Evolutionary conservation across 1,284 basidiomycete genomes (phyloP), one percentile per base, ranked within the genome.

Genomic region (Pseudozyma pruni): DNA sequence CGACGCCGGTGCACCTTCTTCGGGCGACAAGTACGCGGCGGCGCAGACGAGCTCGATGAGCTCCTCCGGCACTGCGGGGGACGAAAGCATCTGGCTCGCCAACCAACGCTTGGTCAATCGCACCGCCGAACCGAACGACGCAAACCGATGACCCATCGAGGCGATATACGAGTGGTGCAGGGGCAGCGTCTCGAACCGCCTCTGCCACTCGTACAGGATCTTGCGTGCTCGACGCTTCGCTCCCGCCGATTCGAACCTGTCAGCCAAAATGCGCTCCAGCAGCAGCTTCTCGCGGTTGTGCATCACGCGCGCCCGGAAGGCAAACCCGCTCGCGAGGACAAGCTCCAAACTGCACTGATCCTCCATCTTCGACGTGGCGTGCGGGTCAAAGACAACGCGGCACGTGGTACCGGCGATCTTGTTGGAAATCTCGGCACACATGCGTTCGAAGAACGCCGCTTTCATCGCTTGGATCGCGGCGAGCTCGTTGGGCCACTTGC

Each of bases 401-500:
- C 57, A 52, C 8, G 47, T 85, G 3, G 92, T 86, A n/a, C 80
- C 80, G 19, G 57, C 48, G 33, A 79, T 55, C 51, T 72, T 71
- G 46, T 50, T 57, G 38, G 38, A 33, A n/a, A 81, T 57, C 19
- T 72, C 58, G n/a, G 49, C 46, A 23, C 75, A 74, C 42, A 81
- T 71, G 33, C 74, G 71, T 39, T 82, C 78, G 41, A 73, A 75
- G 81, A 98, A 90, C 0, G 95, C 95, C 2, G 96, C 86, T 83
- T 98, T 98, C 84, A 94, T 91, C 74, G 93, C 93, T 83, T 97
- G 94, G 42, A 98, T 91, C 0, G 94, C 93, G 16, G 86, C 86
- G 1, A 98, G 86, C 75, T 98, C 94, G 78, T 98, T 94, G 0
- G 96, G 96, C 96, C 96, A 99, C 70, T 88, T 88, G 0, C 90